Percentiles rank a stretch among this genome's conserved stretches.
phyloP scores from a whole-genome alignment of 148 eudicot genomes.

The Nepenthes gracilis region DNA sequence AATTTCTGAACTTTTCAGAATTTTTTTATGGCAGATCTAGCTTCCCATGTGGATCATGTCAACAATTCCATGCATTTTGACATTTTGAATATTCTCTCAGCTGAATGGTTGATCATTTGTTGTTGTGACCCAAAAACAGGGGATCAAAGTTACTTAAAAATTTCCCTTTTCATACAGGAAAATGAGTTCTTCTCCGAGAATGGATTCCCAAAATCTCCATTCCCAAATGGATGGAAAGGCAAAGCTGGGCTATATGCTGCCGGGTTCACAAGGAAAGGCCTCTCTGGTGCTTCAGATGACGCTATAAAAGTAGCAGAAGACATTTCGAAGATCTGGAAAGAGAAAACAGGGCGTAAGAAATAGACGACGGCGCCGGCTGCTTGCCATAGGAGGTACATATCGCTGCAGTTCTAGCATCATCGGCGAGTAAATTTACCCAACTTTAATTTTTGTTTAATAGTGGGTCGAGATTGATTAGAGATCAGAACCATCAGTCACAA shows the following conservation, averaged over 20 bases:
- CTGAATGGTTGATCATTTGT: too few species aligned
- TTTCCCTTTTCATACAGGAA: conserved; percentile 29
- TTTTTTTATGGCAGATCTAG: too few species aligned
- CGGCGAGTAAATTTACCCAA: not conserved
- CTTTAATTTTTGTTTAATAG: not conserved
- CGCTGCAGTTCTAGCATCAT: conserved; percentile 37
- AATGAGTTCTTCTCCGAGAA: conserved; percentile 56
- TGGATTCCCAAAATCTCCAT: conserved; percentile 63
- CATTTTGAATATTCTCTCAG: too few species aligned
- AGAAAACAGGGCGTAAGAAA: conserved; percentile 48
- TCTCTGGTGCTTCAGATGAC: conserved; percentile 78
- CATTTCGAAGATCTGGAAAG: conserved; percentile 63
- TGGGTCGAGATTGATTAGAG: conserved; percentile 17
- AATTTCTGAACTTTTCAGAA: too few species aligned
- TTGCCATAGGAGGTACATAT: conserved; percentile 47
- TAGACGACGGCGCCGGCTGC: conserved; percentile 36
- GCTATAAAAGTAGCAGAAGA: conserved; percentile 72
- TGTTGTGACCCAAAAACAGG: too few species aligned
- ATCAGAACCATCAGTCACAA: conserved; percentile 7
- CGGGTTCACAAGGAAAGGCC: conserved; percentile 77
- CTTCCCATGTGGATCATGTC: too few species aligned
- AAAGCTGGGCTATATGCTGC: conserved; percentile 70
- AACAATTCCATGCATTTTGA: too few species aligned
- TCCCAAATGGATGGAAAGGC: conserved; percentile 91
- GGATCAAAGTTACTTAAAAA: conserved; percentile 4